Base-by-base conservation (phyloP, 1,139 yeast genomes). In the Diutina rugosa region DNA sequence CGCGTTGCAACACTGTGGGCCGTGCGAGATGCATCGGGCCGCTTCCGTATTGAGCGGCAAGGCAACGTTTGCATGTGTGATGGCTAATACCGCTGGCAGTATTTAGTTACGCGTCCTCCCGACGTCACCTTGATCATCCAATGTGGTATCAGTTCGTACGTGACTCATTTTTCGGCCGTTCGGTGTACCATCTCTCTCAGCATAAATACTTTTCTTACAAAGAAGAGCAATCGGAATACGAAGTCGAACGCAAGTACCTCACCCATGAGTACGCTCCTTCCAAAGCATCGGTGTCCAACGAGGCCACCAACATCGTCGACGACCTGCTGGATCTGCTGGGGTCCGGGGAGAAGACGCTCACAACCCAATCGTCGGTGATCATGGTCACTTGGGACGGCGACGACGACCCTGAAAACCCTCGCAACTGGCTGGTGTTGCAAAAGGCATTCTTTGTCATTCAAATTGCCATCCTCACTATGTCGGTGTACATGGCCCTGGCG, bases 401-500 rank as follows among this genome's bases (percentile, higher is more conserved):
- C 0, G 72, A 77, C 57, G 87, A 82, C 62, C 82, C 83, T 0
- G 83, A 78, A 55, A 73, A 81, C 61, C 88, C 89, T 1, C 64
- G 67, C 51, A 84, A 83, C 64, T 84, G 87, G 85, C 70, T 81
- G 0, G 32, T 64, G 0, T 46, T 57, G 10, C 68, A 69, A 54
- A 81, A 79, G 63, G 55, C 68, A 0, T 56, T 77, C 28, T 71
- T 80, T 51, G 66, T 75, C 1, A 18, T 73, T 7, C 69, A 75
- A 58, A 69, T 80, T 38, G 72, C 76, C 55, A 57, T 79, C 46
- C 69, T 83, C 57, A 80, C 87, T 1, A 66, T 73, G 4, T 71
- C 79, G 4, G 82, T 81, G 3, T 84, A 84, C 62, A 79, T 81
- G 76, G 85, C 82, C 5, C 74, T 87, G 0, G 82, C 87, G 1